Conservation (phyloP, 305 asterid genomes). For the Salvia sclarea region DNA sequence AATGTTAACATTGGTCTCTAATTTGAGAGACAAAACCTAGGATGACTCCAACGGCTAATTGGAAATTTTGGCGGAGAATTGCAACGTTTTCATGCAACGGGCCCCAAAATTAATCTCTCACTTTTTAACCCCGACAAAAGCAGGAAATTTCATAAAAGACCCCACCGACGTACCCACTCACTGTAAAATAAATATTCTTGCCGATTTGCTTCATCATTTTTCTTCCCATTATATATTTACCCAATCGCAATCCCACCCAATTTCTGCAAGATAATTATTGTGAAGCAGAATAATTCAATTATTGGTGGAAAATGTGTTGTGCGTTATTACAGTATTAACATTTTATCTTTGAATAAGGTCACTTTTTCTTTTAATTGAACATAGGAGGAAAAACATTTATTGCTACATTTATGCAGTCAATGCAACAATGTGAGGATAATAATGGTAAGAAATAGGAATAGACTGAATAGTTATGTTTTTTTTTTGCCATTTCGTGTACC, state of each 20-base stretch:
- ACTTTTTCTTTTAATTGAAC: neutral
- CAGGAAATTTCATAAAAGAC: no score
- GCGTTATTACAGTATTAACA: neutral
- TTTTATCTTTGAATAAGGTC: neutral
- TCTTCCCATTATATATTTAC: no score
- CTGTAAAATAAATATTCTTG: no score
- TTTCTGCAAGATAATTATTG: slow-evolving; percentile 16
- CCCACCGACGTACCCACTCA: no score
- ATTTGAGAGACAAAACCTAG: neutral
- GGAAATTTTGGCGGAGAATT: slow-evolving; percentile 13
- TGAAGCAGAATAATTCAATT: neutral
- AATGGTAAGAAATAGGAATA: no score
- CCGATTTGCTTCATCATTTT: no score
- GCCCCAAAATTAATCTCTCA: slow-evolving; percentile 22
- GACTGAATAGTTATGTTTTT: no score
- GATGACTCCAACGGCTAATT: slow-evolving; percentile 38
- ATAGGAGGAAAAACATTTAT: neutral
- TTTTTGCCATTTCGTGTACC: no score
- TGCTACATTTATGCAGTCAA: neutral
- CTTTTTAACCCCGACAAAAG: no score
- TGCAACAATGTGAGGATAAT: neutral
- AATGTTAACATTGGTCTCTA: neutral
- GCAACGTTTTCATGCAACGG: slow-evolving; percentile 23
- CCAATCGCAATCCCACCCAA: neutral
- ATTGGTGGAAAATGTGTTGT: neutral